A percentile compares a stretch with the other conserved stretches of the same genome.
phyloP scores from a whole-genome alignment of 305 asterid genomes.

The Euphrasia arctica region DNA sequence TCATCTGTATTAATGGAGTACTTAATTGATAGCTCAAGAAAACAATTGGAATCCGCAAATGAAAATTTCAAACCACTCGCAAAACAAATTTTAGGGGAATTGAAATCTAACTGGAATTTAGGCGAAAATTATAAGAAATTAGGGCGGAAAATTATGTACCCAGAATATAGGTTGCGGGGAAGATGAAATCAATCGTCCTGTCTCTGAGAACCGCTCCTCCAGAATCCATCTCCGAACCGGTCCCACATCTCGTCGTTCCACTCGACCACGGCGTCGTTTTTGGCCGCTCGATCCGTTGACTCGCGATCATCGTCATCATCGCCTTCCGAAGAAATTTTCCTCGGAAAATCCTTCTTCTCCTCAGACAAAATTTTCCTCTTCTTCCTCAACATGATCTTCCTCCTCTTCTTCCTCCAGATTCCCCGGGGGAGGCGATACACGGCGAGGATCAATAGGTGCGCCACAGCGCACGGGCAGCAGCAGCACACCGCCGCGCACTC shows the following conservation, averaged over 20 bases:
- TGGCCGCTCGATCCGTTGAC: background rate
- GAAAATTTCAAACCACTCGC: background rate
- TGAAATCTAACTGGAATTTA: background rate
- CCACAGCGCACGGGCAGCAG: constrained; percentile 60
- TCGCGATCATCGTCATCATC: constrained; percentile 7
- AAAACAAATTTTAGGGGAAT: background rate
- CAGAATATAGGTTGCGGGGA: background rate
- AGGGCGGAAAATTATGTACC: background rate
- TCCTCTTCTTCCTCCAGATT: constrained; percentile 46
- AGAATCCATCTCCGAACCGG: constrained; percentile 51
- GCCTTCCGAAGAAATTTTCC: constrained; percentile 3
- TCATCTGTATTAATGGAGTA: no score
- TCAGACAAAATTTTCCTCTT: constrained; percentile 23
- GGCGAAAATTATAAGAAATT: background rate
- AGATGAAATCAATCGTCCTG: background rate
- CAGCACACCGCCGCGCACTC: constrained; percentile 68
- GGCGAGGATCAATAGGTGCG: constrained; percentile 48
- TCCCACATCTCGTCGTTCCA: constrained; percentile 55
- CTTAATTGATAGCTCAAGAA: background rate
- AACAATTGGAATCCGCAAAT: background rate
- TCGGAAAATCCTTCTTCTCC: constrained; percentile 16
- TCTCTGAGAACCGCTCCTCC: constrained; percentile 50
- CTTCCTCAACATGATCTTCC: constrained; percentile 31
- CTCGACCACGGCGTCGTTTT: constrained; percentile 31
- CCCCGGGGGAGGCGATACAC: constrained; percentile 54